Evolutionary conservation across 169 alveolate genomes (phyloP).

Genomic region (Babesia ovata): DNA sequence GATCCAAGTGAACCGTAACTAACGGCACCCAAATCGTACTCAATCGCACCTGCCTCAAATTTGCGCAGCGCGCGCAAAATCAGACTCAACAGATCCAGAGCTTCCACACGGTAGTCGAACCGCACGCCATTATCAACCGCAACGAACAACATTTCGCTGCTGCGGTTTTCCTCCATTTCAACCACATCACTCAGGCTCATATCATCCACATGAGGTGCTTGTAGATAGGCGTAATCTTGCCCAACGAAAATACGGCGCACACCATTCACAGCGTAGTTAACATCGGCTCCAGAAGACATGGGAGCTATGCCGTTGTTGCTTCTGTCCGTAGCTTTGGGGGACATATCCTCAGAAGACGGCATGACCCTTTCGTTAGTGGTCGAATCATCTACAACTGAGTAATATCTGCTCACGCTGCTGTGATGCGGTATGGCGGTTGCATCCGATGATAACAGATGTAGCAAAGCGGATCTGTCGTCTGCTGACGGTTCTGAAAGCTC

Average conservation of each 20-base stretch:
- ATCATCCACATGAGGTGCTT: neutral
- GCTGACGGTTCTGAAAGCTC: neutral
- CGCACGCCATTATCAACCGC: conserved; percentile 32
- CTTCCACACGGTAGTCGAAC: conserved; percentile 47
- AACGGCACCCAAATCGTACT: conserved; percentile 54
- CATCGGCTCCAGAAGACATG: neutral
- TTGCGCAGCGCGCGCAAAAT: conserved; percentile 41
- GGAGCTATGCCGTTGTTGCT: neutral
- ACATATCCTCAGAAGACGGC: neutral
- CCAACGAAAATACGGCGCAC: conserved; percentile 20
- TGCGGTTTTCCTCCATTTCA: conserved; percentile 5
- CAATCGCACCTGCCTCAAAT: conserved; percentile 53
- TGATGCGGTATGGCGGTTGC: neutral
- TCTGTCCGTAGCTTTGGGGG: too few species aligned
- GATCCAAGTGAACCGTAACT: conserved; percentile 48
- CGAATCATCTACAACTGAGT: neutral
- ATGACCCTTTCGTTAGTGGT: neutral
- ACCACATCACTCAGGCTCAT: neutral
- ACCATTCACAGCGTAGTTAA: neutral
- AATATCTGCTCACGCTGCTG: neutral
- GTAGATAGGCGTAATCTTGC: conserved; percentile 12
- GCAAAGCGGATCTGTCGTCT: conserved; percentile 1
- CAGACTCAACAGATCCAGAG: conserved; percentile 36
- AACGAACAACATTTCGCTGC: conserved; percentile 41
- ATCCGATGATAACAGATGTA: conserved; percentile 36